phyloP scores from a whole-genome alignment of 2,329 filamentous ascomycete species.

The Colletotrichum graminicola region DNA sequence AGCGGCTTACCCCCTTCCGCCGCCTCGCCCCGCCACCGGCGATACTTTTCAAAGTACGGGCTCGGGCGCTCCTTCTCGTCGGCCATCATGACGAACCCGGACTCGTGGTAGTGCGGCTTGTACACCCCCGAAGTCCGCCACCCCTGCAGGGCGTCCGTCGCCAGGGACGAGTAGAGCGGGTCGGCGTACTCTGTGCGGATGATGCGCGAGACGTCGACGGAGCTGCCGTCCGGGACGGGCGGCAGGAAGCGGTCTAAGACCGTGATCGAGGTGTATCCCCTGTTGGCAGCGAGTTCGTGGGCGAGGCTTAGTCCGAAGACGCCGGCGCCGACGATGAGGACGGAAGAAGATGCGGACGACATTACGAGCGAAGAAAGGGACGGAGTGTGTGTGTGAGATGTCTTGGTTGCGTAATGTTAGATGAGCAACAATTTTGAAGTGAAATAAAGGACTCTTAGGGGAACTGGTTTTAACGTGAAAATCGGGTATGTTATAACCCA shows the following conservation, averaged over 20 bases:
- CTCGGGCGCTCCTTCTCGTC: constrained; percentile 42
- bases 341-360: constrained; percentile 39
- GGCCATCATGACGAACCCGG: constrained; percentile 50
- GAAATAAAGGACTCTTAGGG: too few species aligned
- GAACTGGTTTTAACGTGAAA: background rate
- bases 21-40: constrained; percentile 17
- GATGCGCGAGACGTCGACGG: constrained; percentile 57
- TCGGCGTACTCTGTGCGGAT: constrained; percentile 72
- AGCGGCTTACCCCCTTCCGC: constrained; percentile 25
- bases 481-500: background rate
- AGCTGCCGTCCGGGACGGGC: constrained; percentile 54
- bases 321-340: constrained; percentile 50
- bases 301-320: constrained; percentile 50
- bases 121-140: constrained; percentile 47
- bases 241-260: constrained; percentile 53
- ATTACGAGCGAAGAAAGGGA: background rate
- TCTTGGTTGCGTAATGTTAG: background rate
- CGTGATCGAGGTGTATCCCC: constrained; percentile 51
- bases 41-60: constrained; percentile 18
- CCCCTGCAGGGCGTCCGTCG: constrained; percentile 44
- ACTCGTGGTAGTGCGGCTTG: constrained; percentile 48
- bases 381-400: background rate
- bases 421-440: background rate
- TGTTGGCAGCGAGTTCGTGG: constrained; percentile 44
- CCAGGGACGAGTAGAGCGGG: constrained; percentile 69